Base-by-base conservation (phyloP, 169 alveolate genomes). In the Neospora caninum region DNA sequence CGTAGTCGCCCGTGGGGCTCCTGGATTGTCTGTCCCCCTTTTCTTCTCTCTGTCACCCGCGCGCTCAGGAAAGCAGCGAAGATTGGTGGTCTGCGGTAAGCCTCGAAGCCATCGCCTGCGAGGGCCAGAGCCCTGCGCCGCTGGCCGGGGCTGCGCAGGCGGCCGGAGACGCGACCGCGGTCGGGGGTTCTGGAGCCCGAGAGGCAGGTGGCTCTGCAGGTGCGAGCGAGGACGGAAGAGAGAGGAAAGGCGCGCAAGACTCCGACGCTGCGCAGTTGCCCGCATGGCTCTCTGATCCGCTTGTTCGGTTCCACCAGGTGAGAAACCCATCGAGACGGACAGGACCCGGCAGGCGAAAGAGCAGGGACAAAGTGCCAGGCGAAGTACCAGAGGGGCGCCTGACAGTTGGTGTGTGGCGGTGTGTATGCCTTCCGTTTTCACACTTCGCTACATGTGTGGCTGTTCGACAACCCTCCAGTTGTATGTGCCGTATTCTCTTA, bases 51-150 rank as follows among this genome's bases (percentile, higher is more conserved):
- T 2, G 82, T 18, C 42, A 4, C 18, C 82, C 38, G n/a, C 25
- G 22, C 16, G 10, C 13, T 10, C 89, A 82, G 89, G 89, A 82
- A 27, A 43, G 64, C 53, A 82, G 64, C 64, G 41, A 42, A 42
- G 89, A 82, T 67, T 82, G 89, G 89, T 82, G 89, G 89, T 6
- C 43, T 16, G 53, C 69, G 1, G 89, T 82, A 6, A 36, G 89
- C 13, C 43, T 82, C 43, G 89, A 82, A 31, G 89, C 89, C 43
- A 27, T 82, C n/a, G 7, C 36, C 34, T 82, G 89, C 64, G 41
- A 82, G 67, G 89, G 0, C 43, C 84, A 2, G 31, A 36, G 49
- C 43, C 20, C 27, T 43, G 39, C 45, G 43, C 43, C 45, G 43
- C 39, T 34, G 27, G 31, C 84, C 20, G 84, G 49, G 27, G 38